Percentiles rank a stretch among this genome's conserved stretches.
These are phyloP conservation scores for Diaporthe vaccinii DNA, from an alignment of 2,329 filamentous ascomycete genomes.

Conservation along the genomic window DNA sequence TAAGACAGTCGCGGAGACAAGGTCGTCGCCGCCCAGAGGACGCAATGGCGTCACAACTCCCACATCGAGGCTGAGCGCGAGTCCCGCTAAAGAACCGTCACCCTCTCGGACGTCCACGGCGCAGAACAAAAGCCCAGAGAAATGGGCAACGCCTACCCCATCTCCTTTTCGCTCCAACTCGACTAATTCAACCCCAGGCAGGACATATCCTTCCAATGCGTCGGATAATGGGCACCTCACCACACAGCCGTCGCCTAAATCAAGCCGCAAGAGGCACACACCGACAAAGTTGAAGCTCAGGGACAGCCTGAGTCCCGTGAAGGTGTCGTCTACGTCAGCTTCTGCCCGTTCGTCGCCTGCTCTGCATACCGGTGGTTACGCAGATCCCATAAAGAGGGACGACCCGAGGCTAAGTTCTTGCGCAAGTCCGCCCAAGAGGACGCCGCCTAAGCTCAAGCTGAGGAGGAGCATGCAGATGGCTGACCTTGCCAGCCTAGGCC, in stretches of 20 bases:
- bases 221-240: too few relatives aligned
- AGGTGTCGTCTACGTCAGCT: not conserved
- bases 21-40: not conserved
- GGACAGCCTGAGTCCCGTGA: slow-evolving; percentile 4
- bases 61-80: not conserved
- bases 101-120: not conserved
- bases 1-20: slow-evolving; percentile 15
- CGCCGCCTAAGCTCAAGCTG: slow-evolving; percentile 35
- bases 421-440: slow-evolving; percentile 19
- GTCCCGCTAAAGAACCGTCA: not conserved
- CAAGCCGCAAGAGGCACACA: slow-evolving; percentile 19
- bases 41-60: not conserved
- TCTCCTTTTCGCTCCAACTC: slow-evolving; percentile 24
- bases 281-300: slow-evolving; percentile 20
- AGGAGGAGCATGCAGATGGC: slow-evolving; percentile 25
- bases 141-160: not conserved
- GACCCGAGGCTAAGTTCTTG: slow-evolving; percentile 9
- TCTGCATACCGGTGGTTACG: too few relatives aligned
- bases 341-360: not conserved
- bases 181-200: not conserved
- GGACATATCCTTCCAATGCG: not conserved
- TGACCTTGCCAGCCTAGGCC: not conserved
- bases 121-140: not conserved
- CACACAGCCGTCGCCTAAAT: not conserved
- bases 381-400: not conserved